A percentile compares a stretch with the other conserved stretches of the same genome.
Evolutionary conservation across 129 eudicot species (phyloP).

Genomic region (carrot (Daucus carota)): DH1_v3.0 NC_030386.2:34668501-34669000

Average conservation of each 20-base stretch:
- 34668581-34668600: conserved; percentile 35
- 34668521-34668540: conserved; percentile 38
- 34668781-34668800: conserved; percentile 51
- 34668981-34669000: conserved; percentile 48
- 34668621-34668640: conserved; percentile 36
- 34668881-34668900: not conserved
- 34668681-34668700: conserved; percentile 28
- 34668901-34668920: conserved; percentile 7
- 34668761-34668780: conserved; percentile 53
- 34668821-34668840: conserved; percentile 60
- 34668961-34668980: conserved; percentile 48
- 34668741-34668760: conserved; percentile 31
- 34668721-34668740: conserved; percentile 66
- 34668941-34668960: conserved; percentile 53
- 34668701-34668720: conserved; percentile 16
- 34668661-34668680: conserved; percentile 43
- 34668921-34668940: conserved; percentile 33
- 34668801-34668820: conserved; percentile 63
- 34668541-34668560: conserved; percentile 73
- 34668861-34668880: conserved; percentile 27
- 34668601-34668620: conserved; percentile 74
- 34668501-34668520: conserved; percentile 53
- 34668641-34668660: conserved; percentile 15
- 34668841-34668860: conserved; percentile 30
- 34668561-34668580: conserved; percentile 52